These are phyloP conservation scores for Phanerodontia chrysosporium DNA, from an alignment of 768 basidiomycete species.

Conservation along the genomic window DNA sequence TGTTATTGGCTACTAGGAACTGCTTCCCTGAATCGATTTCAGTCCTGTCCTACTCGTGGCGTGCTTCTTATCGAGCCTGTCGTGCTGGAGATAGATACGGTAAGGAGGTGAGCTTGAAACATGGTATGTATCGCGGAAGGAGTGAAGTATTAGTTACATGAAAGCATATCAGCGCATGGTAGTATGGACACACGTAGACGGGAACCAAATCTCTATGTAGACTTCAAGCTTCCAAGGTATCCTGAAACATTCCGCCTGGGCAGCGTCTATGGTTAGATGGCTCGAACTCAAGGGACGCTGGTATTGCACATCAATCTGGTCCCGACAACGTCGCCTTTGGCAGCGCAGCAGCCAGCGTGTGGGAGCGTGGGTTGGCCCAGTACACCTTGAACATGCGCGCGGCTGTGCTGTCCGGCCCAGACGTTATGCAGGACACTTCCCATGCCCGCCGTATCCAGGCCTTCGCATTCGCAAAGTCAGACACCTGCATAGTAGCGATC, in stretches of 20 bases:
- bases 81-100: background rate
- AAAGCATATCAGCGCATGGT: background rate
- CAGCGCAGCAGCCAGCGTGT: slow-evolving; percentile 20
- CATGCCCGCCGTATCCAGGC: slow-evolving; percentile 13
- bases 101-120: no score
- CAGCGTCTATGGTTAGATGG: background rate
- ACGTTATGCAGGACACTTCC: slow-evolving; percentile 14
- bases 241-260: background rate
- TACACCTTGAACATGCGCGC: slow-evolving; percentile 29
- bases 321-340: slow-evolving; percentile 20
- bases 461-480: slow-evolving; percentile 13
- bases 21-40: background rate
- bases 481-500: slow-evolving; percentile 15
- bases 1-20: slow-evolving; percentile 1
- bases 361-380: slow-evolving; percentile 26
- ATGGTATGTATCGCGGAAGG: no score
- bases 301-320: slow-evolving; percentile 11
- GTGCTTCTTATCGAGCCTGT: background rate
- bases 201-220: background rate
- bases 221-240: no score
- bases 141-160: background rate
- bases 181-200: background rate
- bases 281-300: background rate
- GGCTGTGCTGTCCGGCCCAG: slow-evolving; percentile 21
- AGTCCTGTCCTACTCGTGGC: background rate